phyloP scores from a whole-genome alignment of 2,329 filamentous ascomycete species.

The Fusarium pseudoanthophilum region DNA sequence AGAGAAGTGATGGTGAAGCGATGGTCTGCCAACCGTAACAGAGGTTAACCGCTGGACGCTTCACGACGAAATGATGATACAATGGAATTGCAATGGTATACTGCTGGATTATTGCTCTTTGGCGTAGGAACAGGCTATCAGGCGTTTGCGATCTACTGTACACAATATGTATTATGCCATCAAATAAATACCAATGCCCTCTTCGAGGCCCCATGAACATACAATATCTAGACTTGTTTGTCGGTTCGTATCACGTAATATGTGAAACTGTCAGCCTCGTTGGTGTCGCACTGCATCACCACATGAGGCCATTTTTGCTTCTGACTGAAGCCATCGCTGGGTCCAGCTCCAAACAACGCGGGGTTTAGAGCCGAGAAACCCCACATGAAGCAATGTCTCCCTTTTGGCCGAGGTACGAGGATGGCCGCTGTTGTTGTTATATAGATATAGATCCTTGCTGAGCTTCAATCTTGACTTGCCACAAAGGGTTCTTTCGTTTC shows the following conservation, averaged over 20 bases:
- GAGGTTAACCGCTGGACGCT: slow-evolving; percentile 28
- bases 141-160: slow-evolving; percentile 25
- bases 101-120: background rate
- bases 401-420: slow-evolving; percentile 44
- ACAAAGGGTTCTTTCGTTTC: background rate
- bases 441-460: background rate
- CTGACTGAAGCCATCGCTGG: slow-evolving; percentile 33
- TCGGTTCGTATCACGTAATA: background rate
- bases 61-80: background rate
- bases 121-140: slow-evolving; percentile 8
- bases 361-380: slow-evolving; percentile 39
- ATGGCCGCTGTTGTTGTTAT: background rate
- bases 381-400: slow-evolving; percentile 39
- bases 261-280: background rate
- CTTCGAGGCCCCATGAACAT: background rate
- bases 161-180: slow-evolving; percentile 15
- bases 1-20: slow-evolving; percentile 83
- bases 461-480: background rate
- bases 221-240: background rate
- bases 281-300: background rate
- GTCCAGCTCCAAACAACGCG: slow-evolving; percentile 32
- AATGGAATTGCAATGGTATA: slow-evolving; percentile 6
- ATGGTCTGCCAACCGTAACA: slow-evolving; percentile 85
- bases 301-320: slow-evolving; percentile 25
- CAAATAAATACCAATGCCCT: background rate